Evolutionary conservation across 495 filamentous ascomycete species (phyloP), one percentile per base, ranked within the genome.

Genomic region (Penicillium paxilli): DNA sequence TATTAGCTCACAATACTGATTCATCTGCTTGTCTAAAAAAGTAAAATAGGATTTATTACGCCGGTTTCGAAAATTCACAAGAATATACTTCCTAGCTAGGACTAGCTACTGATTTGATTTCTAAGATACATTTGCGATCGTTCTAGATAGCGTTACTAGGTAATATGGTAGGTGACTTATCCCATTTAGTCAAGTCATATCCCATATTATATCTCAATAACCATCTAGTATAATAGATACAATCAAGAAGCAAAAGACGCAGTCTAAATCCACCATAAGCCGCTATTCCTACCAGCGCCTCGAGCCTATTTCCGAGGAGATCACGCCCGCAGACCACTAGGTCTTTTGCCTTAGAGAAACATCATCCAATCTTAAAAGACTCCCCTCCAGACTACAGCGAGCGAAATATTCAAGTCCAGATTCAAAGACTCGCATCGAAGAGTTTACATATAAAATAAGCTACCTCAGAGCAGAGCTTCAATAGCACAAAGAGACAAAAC

Each of bases 391-490:
- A 19, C 26, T 59, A 4, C 37, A 59, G 26, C 4, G 24, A 19
- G 20, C 26, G 33, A 59, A 59, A 24, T 7, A 33, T 19, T 16
- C 44, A 28, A 54, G 50, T 2, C 44, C 26, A 49, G 41, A 49
- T 28, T 45, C 33, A 1, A 53, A 32, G 30, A 16, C 10, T n/a
- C 16, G 49, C 20, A 16, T 59, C 1, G 56, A 59, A 38, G 51
- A 50, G 17, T 35, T 50, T 24, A 46, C 40, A 14, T 62, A 62
- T 41, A 25, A 62, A 42, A 57, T 51, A 14, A 57, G 58, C 40
- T 62, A 62, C 46, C 33, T 62, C 9, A 54, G 33, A 37, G 58
- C 54, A 16, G 58, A 62, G 51, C 54, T 62, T 21, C 14, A 52
- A 22, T 62, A 41, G 54, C 25, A 62, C 41, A 57, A 62, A 44